Conservation (phyloP, 2,329 filamentous ascomycete genomes). For the Cladosporium sp. region DNA sequence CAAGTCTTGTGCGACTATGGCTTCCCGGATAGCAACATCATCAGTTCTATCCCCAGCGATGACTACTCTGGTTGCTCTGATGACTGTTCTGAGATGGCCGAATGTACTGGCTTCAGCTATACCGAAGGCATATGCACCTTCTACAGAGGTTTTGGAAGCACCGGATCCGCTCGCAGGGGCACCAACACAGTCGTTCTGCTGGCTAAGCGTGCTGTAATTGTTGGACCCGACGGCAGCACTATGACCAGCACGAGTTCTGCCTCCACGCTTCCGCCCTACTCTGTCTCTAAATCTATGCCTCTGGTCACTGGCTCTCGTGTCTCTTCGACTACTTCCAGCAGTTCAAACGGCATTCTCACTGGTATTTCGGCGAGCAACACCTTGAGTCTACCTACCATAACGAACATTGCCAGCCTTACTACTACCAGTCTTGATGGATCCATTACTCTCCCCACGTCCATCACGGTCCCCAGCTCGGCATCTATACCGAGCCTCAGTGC, state of each 20-base stretch:
- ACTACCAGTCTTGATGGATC: too few relatives aligned
- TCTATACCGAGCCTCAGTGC: too few relatives aligned
- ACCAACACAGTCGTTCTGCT: constrained; percentile 21
- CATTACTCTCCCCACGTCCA: too few relatives aligned
- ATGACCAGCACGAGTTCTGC: constrained; percentile 10
- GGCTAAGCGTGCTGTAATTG: constrained; percentile 13
- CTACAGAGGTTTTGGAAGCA: constrained; percentile 16
- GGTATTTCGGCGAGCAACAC: too few relatives aligned
- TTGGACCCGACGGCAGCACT: not conserved
- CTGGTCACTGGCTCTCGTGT: not conserved
- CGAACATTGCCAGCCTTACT: too few relatives aligned
- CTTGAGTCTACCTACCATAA: too few relatives aligned
- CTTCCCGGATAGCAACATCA: constrained; percentile 18
- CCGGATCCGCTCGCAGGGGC: constrained; percentile 9
- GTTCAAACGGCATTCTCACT: too few relatives aligned
- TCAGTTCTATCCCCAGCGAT: not conserved
- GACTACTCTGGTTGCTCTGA: constrained; percentile 19
- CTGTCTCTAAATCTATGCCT: not conserved
- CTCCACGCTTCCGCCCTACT: constrained; percentile 2
- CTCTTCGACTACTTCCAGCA: not conserved
- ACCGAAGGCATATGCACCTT: constrained; percentile 17
- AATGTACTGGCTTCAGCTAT: constrained; percentile 19
- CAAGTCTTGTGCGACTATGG: constrained; percentile 25
- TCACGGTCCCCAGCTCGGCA: too few relatives aligned
- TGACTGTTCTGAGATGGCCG: constrained; percentile 16